phyloP scores from a whole-genome alignment of 257 asterid genomes.

The Forsythia viridissima region DNA sequence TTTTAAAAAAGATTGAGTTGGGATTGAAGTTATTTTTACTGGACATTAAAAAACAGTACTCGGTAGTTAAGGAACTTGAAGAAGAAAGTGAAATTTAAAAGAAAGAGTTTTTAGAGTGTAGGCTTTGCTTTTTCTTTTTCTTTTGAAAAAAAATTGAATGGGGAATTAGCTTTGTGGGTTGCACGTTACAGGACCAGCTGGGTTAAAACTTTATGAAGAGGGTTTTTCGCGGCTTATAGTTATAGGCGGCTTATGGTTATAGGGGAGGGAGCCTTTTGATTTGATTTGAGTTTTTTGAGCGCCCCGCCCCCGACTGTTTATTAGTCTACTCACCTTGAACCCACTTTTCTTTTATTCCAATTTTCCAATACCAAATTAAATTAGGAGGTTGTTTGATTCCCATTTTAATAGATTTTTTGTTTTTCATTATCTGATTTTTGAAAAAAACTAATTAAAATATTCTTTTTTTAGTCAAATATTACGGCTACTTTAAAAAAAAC shows the following conservation, averaged over 20 bases:
- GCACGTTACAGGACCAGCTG: not conserved
- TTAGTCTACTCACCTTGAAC: not conserved
- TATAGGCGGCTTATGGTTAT: too few relatives aligned
- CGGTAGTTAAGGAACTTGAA: not conserved
- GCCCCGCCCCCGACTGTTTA: not conserved
- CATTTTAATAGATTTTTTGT: too few relatives aligned
- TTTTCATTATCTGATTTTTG: too few relatives aligned
- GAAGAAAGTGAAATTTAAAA: not conserved
- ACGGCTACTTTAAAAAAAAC: too few relatives aligned
- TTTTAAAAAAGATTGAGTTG: not conserved
- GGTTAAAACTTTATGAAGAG: not conserved
- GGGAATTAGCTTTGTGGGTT: conserved; percentile 1
- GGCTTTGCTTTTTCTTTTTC: conserved; percentile 4
- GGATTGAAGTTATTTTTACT: not conserved
- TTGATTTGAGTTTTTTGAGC: not conserved
- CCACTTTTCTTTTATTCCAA: not conserved
- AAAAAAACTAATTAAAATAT: too few relatives aligned
- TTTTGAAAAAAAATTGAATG: not conserved
- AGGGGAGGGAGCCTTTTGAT: not conserved
- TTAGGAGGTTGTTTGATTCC: too few relatives aligned
- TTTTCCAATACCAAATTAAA: too few relatives aligned
- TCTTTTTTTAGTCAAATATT: too few relatives aligned
- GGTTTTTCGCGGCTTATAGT: not conserved
- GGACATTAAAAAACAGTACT: not conserved
- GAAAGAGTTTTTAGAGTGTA: not conserved